These are phyloP conservation scores for Tubosaeta sp. DNA, from an alignment of 768 basidiomycete genomes.

Conservation along the genomic window DNA sequence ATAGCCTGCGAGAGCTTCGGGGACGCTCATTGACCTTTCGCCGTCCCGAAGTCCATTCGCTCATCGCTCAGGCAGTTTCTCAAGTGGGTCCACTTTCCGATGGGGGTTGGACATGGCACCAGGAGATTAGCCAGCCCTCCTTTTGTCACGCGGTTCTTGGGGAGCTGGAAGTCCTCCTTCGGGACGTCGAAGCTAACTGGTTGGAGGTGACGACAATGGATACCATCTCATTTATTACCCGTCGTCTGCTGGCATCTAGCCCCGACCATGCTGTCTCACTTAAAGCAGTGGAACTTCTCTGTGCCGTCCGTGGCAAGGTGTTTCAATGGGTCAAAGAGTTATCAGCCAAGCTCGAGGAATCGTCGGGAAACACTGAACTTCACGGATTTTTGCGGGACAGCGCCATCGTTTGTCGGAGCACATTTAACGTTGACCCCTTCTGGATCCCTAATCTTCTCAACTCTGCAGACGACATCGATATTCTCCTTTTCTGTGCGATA, in stretches of 20 bases:
- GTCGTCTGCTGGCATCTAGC: constrained; percentile 34
- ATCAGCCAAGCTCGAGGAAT: constrained; percentile 14
- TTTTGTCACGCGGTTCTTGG: constrained; percentile 36
- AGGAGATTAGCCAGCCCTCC: constrained; percentile 25
- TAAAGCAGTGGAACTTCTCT: constrained; percentile 25
- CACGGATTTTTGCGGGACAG: constrained; percentile 29
- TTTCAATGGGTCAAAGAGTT: constrained; percentile 37
- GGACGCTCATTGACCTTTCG: constrained; percentile 37
- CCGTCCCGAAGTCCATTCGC: constrained; percentile 36
- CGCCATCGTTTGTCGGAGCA: constrained; percentile 36
- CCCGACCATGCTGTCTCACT: constrained; percentile 6
- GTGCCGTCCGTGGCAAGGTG: constrained; percentile 26
- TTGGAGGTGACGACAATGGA: constrained; percentile 29
- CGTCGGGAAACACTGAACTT: constrained; percentile 9
- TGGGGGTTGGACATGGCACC: constrained; percentile 37
- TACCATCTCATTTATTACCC: constrained; percentile 31
- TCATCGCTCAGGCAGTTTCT: constrained; percentile 42
- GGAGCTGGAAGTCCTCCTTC: constrained; percentile 33
- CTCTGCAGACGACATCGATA: constrained; percentile 17
- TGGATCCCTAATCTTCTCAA: constrained; percentile 10
- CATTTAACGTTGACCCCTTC: constrained; percentile 20
- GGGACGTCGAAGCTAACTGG: constrained; percentile 40
- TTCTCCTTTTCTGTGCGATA: constrained; percentile 22
- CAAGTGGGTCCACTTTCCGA: constrained; percentile 35
- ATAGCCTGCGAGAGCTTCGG: constrained; percentile 38